Evolutionary conservation across 2,329 filamentous ascomycete genomes (phyloP).

Genomic region (Fusarium sp.): DNA sequence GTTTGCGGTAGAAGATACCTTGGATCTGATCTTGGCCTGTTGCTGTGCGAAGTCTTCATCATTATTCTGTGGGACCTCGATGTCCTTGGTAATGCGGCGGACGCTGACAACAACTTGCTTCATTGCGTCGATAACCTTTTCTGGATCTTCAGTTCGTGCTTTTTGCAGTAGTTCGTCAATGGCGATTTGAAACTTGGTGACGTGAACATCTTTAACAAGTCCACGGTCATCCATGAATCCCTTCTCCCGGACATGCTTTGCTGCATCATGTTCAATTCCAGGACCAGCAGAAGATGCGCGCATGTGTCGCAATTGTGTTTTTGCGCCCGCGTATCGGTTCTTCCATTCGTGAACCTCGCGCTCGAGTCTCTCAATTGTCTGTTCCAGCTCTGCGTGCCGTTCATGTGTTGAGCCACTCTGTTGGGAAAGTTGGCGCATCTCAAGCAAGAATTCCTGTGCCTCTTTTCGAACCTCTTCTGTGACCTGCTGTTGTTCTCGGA

Average conservation of each 20-base stretch:
- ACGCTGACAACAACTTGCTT: slow-evolving; percentile 86
- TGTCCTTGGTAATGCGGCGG: slow-evolving; percentile 84
- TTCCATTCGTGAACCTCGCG: slow-evolving; percentile 90
- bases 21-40: slow-evolving; percentile 77
- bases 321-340: slow-evolving; percentile 85
- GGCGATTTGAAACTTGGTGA: slow-evolving; percentile 94
- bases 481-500: slow-evolving; percentile 80
- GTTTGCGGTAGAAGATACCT: slow-evolving; percentile 93
- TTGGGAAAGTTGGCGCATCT: slow-evolving; percentile 88
- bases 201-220: slow-evolving; percentile 87
- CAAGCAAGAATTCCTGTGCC: slow-evolving; percentile 82
- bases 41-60: slow-evolving; percentile 66
- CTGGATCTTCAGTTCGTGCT: slow-evolving; percentile 78
- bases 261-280: slow-evolving; percentile 74
- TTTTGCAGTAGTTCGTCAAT: slow-evolving; percentile 89
- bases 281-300: slow-evolving; percentile 83
- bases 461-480: slow-evolving; percentile 89
- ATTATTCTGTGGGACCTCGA: slow-evolving; percentile 67
- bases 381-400: slow-evolving; percentile 80
- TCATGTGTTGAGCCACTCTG: slow-evolving; percentile 83
- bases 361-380: slow-evolving; percentile 80
- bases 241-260: slow-evolving; percentile 71
- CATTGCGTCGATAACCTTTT: slow-evolving; percentile 83
- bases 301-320: slow-evolving; percentile 85
- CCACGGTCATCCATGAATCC: slow-evolving; percentile 77